Base-by-base conservation (phyloP, 169 alveolate genomes). In the Cryptosporidium ryanae region DNA sequence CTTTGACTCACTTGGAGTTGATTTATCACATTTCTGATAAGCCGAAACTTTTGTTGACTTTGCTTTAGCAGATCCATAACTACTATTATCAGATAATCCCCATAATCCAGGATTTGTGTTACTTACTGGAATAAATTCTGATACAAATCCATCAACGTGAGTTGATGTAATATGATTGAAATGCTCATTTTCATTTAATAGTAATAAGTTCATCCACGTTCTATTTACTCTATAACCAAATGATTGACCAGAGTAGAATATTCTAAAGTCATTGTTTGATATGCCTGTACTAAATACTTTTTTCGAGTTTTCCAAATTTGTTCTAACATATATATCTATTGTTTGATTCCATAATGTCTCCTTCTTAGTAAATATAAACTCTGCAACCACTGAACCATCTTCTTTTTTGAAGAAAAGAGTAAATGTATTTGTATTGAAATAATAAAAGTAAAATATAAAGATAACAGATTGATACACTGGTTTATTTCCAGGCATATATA, bases 401-500 rank as follows among this genome's bases (percentile, higher is more conserved):
- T 55, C 68, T 23, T 43, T 76, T 18, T 61, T 76, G 46, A 76
- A 76, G 44, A 1, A 59, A 3, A 76, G 2, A 25, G 63, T n/a
- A 43, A 76, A 23, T 15, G 61, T 21, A 23, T 34, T 76, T 21
- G 15, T 76, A 21, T 68, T 59, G 66, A 68, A 68, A 50, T 64
- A 31, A 7, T 48, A 68, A 17, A 68, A 52, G 32, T 64, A 50
- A 5, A 68, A 27, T 2, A 68, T 46, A 38, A 68, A 68, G 34
- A 32, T 34, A 6, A 65, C 31, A 6, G 23, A 43, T 10, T 68
- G 50, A n/a, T 31, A 23, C 17, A 68, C 83, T 2, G 83, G 83
- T 31, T 59, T 76, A 43, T 76, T 76, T 44, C 76, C 87, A 0
- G 87, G 87, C 87, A 76, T 76, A 38, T 59, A 76, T 12, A 76